phyloP scores from a whole-genome alignment of 371 early-diverging fungal genomes.

The Apophysomyces elegans region DNA sequence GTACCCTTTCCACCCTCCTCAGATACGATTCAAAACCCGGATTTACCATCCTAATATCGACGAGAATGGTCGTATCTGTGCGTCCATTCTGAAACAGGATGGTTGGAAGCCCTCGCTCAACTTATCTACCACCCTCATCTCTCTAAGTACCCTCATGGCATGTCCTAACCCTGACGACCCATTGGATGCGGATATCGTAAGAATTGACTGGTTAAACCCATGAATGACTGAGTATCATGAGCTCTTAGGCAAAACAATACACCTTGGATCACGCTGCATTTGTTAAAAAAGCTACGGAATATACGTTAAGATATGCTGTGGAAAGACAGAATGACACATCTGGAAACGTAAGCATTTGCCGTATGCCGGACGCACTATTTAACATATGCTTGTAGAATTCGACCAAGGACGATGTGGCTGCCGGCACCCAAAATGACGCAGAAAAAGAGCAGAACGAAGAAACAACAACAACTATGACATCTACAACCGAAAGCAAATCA shows the following conservation, averaged over 20 bases:
- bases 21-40: conserved; percentile 52
- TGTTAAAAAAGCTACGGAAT: conserved; percentile 41
- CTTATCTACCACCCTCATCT: conserved; percentile 44
- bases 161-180: conserved; percentile 67
- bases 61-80: conserved; percentile 57
- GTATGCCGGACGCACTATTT: not conserved
- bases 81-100: conserved; percentile 56
- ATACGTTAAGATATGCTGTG: conserved; percentile 40
- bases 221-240: not conserved
- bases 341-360: not conserved
- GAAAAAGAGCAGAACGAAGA: not conserved
- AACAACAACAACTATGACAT: not conserved
- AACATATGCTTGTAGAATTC: not conserved
- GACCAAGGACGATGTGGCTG: not conserved
- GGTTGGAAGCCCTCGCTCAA: conserved; percentile 58
- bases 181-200: conserved; percentile 55
- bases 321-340: not conserved
- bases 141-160: conserved; percentile 46
- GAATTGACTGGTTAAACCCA: not conserved
- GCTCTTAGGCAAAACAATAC: conserved; percentile 48
- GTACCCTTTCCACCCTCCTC: conserved; percentile 59
- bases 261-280: conserved; percentile 39
- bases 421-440: not conserved
- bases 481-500: not conserved
- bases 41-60: conserved; percentile 64